These are phyloP conservation scores for Fusarium brevicatenulatum DNA, from an alignment of 2,329 filamentous ascomycete genomes.

Conservation along the genomic window DNA sequence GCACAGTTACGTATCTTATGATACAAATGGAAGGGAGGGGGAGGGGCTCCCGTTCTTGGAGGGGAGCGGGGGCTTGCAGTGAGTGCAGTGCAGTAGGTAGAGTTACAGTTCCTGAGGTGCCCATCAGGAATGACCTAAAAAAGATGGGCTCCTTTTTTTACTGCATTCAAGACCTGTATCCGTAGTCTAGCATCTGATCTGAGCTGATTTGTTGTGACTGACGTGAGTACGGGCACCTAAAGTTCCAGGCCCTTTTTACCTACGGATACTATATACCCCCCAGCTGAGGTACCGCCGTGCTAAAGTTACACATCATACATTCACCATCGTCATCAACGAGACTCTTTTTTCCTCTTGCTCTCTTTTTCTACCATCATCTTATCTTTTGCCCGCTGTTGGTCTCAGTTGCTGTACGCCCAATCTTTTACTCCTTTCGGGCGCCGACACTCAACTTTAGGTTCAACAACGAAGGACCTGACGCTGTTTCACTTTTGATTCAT, in stretches of 20 bases:
- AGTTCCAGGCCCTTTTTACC: constrained; percentile 22
- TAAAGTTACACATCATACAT: constrained; percentile 33
- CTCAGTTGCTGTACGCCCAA: constrained; percentile 22
- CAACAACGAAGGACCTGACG: constrained; percentile 5
- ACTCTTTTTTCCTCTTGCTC: constrained; percentile 7
- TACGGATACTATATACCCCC: background rate
- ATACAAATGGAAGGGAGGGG: constrained; percentile 40
- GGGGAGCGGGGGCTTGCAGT: background rate
- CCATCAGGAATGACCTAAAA: background rate
- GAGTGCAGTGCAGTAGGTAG: background rate
- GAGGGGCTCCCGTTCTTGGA: constrained; percentile 24
- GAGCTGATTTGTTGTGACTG: constrained; percentile 4
- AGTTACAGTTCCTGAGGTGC: background rate
- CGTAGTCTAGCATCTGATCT: background rate
- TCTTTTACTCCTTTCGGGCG: background rate
- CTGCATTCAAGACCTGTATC: constrained; percentile 6
- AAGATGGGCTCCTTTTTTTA: background rate
- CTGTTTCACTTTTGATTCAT: constrained; percentile 31
- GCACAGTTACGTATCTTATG: constrained; percentile 28
- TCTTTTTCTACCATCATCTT: background rate
- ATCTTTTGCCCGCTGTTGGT: constrained; percentile 7
- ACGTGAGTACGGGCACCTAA: constrained; percentile 19
- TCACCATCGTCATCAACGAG: constrained; percentile 28
- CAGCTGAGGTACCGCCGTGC: background rate
- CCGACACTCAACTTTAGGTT: constrained; percentile 4